Conservation (phyloP, 768 basidiomycete species). For the Hericium rajendrae region DNA sequence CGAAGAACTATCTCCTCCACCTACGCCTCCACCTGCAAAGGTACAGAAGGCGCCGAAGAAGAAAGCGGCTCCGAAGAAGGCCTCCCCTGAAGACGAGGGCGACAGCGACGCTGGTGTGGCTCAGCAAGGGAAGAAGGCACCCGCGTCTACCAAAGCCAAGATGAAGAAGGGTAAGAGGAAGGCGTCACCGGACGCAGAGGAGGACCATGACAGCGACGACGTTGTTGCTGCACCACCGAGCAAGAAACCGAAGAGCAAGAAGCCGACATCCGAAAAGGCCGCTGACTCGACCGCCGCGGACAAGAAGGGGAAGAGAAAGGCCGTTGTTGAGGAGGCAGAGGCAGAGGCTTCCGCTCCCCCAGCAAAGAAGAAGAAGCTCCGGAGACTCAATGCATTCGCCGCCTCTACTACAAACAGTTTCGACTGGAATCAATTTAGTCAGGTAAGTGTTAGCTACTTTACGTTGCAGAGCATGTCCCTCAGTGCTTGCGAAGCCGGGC, state of each 20-base stretch:
- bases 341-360: background rate
- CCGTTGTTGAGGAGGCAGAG: constrained; percentile 15
- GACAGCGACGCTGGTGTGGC: background rate
- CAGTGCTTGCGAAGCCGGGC: constrained; percentile 4
- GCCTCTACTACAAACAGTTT: constrained; percentile 5
- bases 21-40: background rate
- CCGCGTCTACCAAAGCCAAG: background rate
- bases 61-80: background rate
- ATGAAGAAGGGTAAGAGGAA: constrained; percentile 1
- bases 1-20: background rate
- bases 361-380: constrained; percentile 13
- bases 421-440: constrained; percentile 10
- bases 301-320: constrained; percentile 33
- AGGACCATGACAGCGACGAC: background rate
- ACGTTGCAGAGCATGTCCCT: background rate
- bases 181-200: background rate
- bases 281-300: constrained; percentile 1
- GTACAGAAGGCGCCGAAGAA: background rate
- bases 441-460: constrained; percentile 1
- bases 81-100: background rate
- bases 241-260: constrained; percentile 13
- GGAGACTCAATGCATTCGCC: constrained; percentile 9
- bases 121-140: background rate
- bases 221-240: background rate
- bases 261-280: background rate